These are phyloP conservation scores for Lecanicillium sp. DNA, from an alignment of 2,329 filamentous ascomycete genomes.

Conservation along the genomic window DNA sequence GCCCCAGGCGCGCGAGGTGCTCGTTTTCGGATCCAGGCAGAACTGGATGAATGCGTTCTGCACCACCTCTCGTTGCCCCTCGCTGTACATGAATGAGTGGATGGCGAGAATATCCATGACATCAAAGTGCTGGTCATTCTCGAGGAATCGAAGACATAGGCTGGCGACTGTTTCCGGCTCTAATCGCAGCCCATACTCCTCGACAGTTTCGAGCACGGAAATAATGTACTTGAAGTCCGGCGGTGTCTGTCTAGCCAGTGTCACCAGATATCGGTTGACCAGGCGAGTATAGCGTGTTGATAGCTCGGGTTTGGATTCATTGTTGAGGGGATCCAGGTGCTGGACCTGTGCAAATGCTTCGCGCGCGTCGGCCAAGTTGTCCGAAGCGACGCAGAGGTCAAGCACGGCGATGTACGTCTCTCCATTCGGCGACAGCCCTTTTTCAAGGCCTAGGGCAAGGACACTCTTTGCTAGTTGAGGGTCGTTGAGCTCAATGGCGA, in stretches of 20 bases:
- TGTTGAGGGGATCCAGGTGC: conserved; percentile 26
- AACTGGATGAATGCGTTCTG: conserved; percentile 60
- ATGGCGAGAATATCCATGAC: conserved; percentile 75
- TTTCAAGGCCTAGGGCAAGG: conserved; percentile 56
- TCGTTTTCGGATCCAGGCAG: conserved; percentile 54
- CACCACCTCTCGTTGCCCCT: conserved; percentile 60
- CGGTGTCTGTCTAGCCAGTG: conserved; percentile 52
- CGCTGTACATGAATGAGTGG: conserved; percentile 62
- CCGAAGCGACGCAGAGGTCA: conserved; percentile 63
- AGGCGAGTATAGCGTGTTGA: conserved; percentile 47
- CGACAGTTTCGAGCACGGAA: conserved; percentile 64
- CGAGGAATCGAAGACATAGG: conserved; percentile 66
- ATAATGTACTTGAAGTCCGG: conserved; percentile 65
- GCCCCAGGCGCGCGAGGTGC: conserved; percentile 57
- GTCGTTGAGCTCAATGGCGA: conserved; percentile 63
- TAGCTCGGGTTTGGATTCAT: conserved; percentile 36
- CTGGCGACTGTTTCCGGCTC: conserved; percentile 67
- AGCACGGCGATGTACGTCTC: conserved; percentile 69
- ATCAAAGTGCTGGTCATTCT: conserved; percentile 68
- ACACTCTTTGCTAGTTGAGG: conserved; percentile 68
- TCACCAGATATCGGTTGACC: conserved; percentile 65
- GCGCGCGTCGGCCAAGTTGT: conserved; percentile 64
- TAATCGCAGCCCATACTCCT: conserved; percentile 61
- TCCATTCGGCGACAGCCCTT: conserved; percentile 58
- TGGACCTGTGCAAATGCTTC: conserved; percentile 48